Percentiles rank a stretch among this genome's conserved stretches.
phyloP scores from a whole-genome alignment of 495 filamentous ascomycete species.

The Coniosporium apollinis region DNA sequence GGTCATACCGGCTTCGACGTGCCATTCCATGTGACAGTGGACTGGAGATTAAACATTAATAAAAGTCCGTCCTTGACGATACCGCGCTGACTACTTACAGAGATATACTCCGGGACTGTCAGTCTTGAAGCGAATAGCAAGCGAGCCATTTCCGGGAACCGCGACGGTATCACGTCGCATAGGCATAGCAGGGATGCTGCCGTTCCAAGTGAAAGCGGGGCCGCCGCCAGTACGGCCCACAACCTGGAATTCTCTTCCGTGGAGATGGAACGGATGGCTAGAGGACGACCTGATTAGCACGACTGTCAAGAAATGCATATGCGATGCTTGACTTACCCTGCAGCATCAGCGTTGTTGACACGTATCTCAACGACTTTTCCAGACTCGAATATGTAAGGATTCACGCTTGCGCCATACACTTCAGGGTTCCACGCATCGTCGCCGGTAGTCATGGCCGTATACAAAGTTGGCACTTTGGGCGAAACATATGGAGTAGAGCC shows the following conservation, averaged over 20 bases:
- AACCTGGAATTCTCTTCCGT: conserved; percentile 3
- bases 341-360: too few relatives aligned
- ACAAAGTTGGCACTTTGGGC: conserved; percentile 1
- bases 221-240: not conserved
- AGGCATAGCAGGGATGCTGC: not conserved
- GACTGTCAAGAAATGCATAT: too few relatives aligned
- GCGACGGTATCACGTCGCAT: conserved; percentile 3
- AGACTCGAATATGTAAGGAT: not conserved
- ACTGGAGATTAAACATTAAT: not conserved
- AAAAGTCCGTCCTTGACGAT: too few relatives aligned
- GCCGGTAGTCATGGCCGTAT: not conserved
- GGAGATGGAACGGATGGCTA: conserved; percentile 4
- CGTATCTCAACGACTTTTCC: conserved; percentile 3
- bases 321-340: too few relatives aligned
- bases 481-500: conserved; percentile 5
- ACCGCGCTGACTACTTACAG: not conserved
- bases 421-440: not conserved
- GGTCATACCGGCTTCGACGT: conserved; percentile 8
- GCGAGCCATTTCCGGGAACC: not conserved
- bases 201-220: not conserved
- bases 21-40: conserved; percentile 11
- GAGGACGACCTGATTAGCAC: too few relatives aligned
- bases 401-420: not conserved
- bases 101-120: conserved; percentile 3
- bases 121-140: conserved; percentile 3